Percentiles rank a stretch among this genome's conserved stretches.
Conservation (phyloP, 768 basidiomycete genomes). For the Tubosaeta sp. region DNA sequence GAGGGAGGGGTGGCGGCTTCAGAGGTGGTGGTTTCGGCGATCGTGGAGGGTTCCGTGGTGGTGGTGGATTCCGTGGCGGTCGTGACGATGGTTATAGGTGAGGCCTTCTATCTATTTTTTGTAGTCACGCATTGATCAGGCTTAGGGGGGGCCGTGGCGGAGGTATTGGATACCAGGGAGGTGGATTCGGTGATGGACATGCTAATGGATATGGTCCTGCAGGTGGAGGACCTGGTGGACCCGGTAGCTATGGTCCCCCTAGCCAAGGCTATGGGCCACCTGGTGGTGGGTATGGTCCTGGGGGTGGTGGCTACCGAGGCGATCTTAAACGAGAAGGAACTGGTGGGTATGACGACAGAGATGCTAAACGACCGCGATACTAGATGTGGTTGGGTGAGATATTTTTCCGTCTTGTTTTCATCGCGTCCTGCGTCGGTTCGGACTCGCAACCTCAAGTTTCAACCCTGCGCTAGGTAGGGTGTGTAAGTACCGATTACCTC, state of each 20-base stretch:
- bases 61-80: conserved; percentile 35
- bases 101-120: not conserved
- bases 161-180: conserved; percentile 66
- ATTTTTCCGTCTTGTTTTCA: conserved; percentile 24
- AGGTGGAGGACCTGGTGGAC: conserved; percentile 39
- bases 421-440: conserved; percentile 19
- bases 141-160: conserved; percentile 61
- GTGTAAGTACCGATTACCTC: conserved; percentile 30
- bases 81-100: conserved; percentile 52
- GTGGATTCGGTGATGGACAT: conserved; percentile 51
- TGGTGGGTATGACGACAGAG: conserved; percentile 79
- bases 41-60: conserved; percentile 41
- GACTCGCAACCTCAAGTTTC: conserved; percentile 22
- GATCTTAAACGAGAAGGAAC: conserved; percentile 75
- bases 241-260: conserved; percentile 41
- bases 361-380: conserved; percentile 77
- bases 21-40: conserved; percentile 42
- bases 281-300: conserved; percentile 41
- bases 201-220: conserved; percentile 54
- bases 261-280: conserved; percentile 41
- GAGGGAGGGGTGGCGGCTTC: conserved; percentile 41
- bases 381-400: conserved; percentile 44
- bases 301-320: conserved; percentile 58
- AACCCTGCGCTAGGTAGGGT: conserved; percentile 30
- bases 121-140: conserved; percentile 13